Evolutionary conservation across 2,329 filamentous ascomycete genomes (phyloP), one percentile per base, ranked within the genome.

Genomic region (Aotearoamyces nothofagi): DNA sequence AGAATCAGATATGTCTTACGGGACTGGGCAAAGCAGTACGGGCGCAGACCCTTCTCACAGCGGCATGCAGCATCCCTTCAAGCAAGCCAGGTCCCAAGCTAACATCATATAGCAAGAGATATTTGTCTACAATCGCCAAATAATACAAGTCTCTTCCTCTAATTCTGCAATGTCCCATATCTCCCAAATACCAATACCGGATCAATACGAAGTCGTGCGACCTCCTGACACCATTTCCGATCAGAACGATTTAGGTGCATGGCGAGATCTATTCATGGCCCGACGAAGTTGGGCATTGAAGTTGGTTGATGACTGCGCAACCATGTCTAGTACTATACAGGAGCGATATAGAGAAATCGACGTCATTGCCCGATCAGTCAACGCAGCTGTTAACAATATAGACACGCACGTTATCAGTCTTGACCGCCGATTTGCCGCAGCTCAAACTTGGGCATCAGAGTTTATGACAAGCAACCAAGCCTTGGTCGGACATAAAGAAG

Each of bases 1-100:
- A 80, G 42, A 74, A 80, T 54, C 81, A 96, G 51, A 86, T 98
- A 40, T 65, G 87, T 39, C 72, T 98, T 56, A 94, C 84, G 9
- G 65, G 72, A 4, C 72, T 81, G 40, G 87, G 87, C 27, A 48
- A 44, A 30, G 33, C 40, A n/a, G 39, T 46, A 10, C 36, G 38
- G n/a, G 41, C 45, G 28, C 79, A 87, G 47, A 78, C 73, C 19
- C 66, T 94, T 26, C 69, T 82, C 39, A 73, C 70, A 19, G 87
- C 94, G 68, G 81, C 82, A 57, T 23, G 59, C 53, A 17, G 12
- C 13, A 17, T 17, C 16, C 15, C 16, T 29, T 22, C 8, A 8
- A 20, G n/a, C 7, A 8, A 20, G 19, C n/a, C 19, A 20, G 19
- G 19, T 20, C 14, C 26, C 9, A 11, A 29, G 23, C 42, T 49